Base-by-base conservation (phyloP, 2,329 filamentous ascomycete species). In the Chaetomium globosum region DNA sequence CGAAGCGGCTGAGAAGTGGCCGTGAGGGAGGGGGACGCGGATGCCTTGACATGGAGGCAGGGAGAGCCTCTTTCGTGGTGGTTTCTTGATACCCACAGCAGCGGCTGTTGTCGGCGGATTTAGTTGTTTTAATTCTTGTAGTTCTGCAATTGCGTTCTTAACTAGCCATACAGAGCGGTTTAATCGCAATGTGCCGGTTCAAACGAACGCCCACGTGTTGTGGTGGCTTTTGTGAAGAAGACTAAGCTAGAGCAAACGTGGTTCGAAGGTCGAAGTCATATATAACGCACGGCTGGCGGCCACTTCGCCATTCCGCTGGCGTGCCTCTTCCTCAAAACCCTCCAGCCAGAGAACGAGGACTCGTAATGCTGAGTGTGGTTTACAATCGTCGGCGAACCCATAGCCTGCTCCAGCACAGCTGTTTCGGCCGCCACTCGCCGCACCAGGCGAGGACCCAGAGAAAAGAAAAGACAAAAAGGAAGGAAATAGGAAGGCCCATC, bases 41-140 rank as follows among this genome's bases (percentile, higher is more conserved):
- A 59, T 49, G 28, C 19, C 36, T 49, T 10, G 28, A 36, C 16
- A 16, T n/a, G 28, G 43, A 3, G 56, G 21, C 16, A 16, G 39
- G 39, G 39, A 43, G 16, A 43, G 16, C 39, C n/a, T 30, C 23
- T n/a, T 52, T 53, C 39, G 39, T 19, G 6, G 8, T 59, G 30
- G 49, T 31, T 60, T 43, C 31, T 55, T 62, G 59, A 62, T 62
- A 62, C 52, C 59, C 52, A 55, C 7, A 23, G 21, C 21, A 36
- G 43, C 30, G 36, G 28, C 12, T 13, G 4, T 36, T 31, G n/a
- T 9, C 16, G 23, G 21, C 8, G n/a, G 6, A 5, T 26, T 61
- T 28, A 43, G 26, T 33, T 46, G 49, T 43, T 43, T 6, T 36
- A 43, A 43, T 43, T 43, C 31, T 28, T 60, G 48, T 43, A 12